Percentiles rank a stretch among this genome's conserved stretches.
Evolutionary conservation across 1,139 yeast genomes (phyloP).

Genomic region (Hemisphaericaspora lyxosophila): DNA sequence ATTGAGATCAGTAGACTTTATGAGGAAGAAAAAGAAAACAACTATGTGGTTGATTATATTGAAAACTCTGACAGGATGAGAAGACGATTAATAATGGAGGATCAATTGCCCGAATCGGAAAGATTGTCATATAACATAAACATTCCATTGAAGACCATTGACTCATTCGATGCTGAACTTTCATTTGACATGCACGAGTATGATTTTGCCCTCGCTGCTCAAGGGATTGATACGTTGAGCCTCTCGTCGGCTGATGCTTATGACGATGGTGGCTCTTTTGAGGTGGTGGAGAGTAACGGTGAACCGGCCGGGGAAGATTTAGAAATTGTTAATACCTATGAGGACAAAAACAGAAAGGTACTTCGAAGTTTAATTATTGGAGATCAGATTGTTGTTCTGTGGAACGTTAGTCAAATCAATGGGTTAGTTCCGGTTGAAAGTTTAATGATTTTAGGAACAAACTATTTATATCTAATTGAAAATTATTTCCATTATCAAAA

Average conservation of each 20-base stretch:
- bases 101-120: slow-evolving; percentile 46
- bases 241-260: slow-evolving; percentile 20
- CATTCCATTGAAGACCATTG: slow-evolving; percentile 36
- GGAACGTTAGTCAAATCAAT: slow-evolving; percentile 72
- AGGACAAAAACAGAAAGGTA: slow-evolving; percentile 73
- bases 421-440: slow-evolving; percentile 77
- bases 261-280: slow-evolving; percentile 34
- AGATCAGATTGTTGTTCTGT: slow-evolving; percentile 68
- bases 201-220: slow-evolving; percentile 18
- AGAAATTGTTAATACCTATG: slow-evolving; percentile 31
- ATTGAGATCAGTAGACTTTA: slow-evolving; percentile 42
- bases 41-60: slow-evolving; percentile 58
- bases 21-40: slow-evolving; percentile 19
- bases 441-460: slow-evolving; percentile 63
- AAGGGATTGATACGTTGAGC: slow-evolving; percentile 28
- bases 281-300: slow-evolving; percentile 20
- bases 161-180: slow-evolving; percentile 8
- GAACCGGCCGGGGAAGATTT: slow-evolving; percentile 37
- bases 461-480: slow-evolving; percentile 65
- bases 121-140: slow-evolving; percentile 39
- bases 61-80: slow-evolving; percentile 71
- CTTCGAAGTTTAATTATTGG: slow-evolving; percentile 65
- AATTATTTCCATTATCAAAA: slow-evolving; percentile 62
- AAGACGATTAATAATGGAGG: slow-evolving; percentile 54
- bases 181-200: slow-evolving; percentile 15